Percentiles rank a stretch among this genome's conserved stretches.
Conservation (phyloP, 176 grass and related monocot species). For the Oryza glumipatula region DNA sequence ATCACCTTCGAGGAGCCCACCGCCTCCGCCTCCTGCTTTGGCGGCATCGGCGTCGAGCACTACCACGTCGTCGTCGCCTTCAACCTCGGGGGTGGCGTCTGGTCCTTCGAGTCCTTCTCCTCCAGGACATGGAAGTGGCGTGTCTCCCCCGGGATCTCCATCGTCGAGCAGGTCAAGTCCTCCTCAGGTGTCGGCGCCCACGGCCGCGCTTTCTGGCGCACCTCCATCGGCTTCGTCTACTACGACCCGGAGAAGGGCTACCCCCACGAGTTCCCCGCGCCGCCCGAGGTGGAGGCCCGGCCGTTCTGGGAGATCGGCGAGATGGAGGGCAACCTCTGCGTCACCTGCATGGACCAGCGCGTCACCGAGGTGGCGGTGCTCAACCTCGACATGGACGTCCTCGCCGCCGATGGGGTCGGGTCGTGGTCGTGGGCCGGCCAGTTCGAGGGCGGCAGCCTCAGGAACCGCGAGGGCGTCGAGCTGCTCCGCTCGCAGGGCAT, state of each 20-base stretch:
- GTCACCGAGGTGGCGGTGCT: conserved; percentile 15
- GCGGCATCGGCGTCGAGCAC: conserved; percentile 6
- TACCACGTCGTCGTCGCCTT: conserved; percentile 57
- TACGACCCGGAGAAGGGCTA: conserved; percentile 32
- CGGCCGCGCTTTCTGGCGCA: conserved; percentile 72
- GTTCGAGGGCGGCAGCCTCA: conserved; percentile 20
- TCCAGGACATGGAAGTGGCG: conserved; percentile 53
- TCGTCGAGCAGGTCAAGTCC: conserved; percentile 20
- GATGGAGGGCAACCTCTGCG: conserved; percentile 48
- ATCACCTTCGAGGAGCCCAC: conserved; percentile 48
- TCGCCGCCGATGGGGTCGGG: neutral
- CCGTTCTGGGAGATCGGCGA: conserved; percentile 62
- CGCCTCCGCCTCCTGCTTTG: neutral
- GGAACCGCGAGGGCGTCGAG: conserved; percentile 20
- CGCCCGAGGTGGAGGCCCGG: neutral
- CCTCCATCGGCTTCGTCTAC: conserved; percentile 41
- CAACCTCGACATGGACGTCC: neutral
- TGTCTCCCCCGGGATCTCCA: neutral
- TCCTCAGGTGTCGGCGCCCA: conserved; percentile 40
- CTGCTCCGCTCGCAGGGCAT: conserved; percentile 48
- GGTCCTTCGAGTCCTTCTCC: conserved; percentile 64
- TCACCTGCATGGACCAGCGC: neutral
- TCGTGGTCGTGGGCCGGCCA: neutral
- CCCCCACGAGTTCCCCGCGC: conserved; percentile 28
- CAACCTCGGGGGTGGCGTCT: conserved; percentile 34